These are phyloP conservation scores for Podospora comata DNA, from an alignment of 495 filamentous ascomycete species.

Conservation along the genomic window DNA sequence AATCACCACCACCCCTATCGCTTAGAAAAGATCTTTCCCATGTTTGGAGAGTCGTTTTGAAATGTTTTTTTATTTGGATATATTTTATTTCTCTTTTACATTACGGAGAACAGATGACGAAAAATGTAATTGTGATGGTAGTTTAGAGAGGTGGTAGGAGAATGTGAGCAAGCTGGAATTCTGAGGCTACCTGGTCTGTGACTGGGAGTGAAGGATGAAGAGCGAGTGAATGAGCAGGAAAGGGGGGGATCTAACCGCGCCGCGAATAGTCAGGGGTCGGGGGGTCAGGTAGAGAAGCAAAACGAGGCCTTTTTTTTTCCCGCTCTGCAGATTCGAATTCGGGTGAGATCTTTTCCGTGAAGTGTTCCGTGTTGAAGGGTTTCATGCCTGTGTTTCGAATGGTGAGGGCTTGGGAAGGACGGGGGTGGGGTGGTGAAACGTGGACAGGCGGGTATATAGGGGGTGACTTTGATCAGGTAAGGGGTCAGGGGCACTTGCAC, in stretches of 20 bases:
- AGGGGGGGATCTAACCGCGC: not conserved
- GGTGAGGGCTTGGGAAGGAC: not conserved
- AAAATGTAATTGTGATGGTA: not conserved
- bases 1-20: not conserved
- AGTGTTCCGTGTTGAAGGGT: not conserved
- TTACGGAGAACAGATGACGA: not conserved
- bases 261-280: not conserved
- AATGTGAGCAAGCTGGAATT: conserved; percentile 1
- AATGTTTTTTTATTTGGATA: conserved; percentile 2
- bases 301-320: not conserved
- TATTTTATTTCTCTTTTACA: conserved; percentile 6
- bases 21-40: conserved; percentile 14
- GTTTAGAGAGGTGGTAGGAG: not conserved
- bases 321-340: not conserved
- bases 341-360: not conserved
- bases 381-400: not conserved
- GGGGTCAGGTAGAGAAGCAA: not conserved
- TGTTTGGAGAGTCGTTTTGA: not conserved
- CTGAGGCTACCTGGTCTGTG: conserved; percentile 8
- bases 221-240: not conserved
- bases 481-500: not conserved
- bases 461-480: not conserved
- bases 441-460: not conserved
- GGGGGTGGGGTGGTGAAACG: not conserved
- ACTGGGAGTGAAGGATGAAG: conserved; percentile 9